Base-by-base conservation (phyloP, 192 early-diverging fungal genomes). In the Pilobolus umbonatus region DNA sequence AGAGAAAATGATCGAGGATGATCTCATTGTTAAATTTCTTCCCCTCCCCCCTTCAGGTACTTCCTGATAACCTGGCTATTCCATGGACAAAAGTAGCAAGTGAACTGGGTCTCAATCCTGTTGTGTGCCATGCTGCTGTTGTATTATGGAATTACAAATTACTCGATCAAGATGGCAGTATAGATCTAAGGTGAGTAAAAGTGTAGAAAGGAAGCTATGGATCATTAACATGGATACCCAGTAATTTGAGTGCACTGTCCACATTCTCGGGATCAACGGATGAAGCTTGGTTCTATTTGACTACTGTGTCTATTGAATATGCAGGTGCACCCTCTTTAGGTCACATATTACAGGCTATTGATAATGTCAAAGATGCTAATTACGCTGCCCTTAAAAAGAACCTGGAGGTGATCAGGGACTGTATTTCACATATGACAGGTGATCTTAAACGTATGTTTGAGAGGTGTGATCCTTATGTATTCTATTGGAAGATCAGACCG, bases 201-300 rank as follows among this genome's bases (percentile, higher is more conserved):
- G 4, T 32, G 19, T 38, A 49, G 19, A 21, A 43, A 7, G 21
- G 31, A 45, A 61, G 58, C 50, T 57, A 51, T 39, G 40, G 35
- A 65, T 14, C 29, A 42, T 31, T 25, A 49, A 21, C 35, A 22
- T n/a, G n/a, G n/a, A n/a, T 36, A 19, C 26, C 12, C 36, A 84
- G 79, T 63, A 98, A 98, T 75, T 62, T 98, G 14, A 75, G 87
- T 11, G 86, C 88, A 0, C 64, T 93, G 57, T 77, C 88, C 47
- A 94, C 90, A 8, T 94, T 93, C 57, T 86, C 90, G 4, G 92
- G 94, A 12, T 82, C 83, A 28, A 78, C 85, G 49, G 96, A 98
- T 70, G 94, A 98, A 80, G 84, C 87, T 4, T 98, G 96, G 96
- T 98, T 98, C 67, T 96, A 94, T 75, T 79, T 98, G 26, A 85